These are phyloP conservation scores for Cucurbita argyrosperma DNA, from an alignment of 306 rosid genomes.

Conservation along the genomic window DNA sequence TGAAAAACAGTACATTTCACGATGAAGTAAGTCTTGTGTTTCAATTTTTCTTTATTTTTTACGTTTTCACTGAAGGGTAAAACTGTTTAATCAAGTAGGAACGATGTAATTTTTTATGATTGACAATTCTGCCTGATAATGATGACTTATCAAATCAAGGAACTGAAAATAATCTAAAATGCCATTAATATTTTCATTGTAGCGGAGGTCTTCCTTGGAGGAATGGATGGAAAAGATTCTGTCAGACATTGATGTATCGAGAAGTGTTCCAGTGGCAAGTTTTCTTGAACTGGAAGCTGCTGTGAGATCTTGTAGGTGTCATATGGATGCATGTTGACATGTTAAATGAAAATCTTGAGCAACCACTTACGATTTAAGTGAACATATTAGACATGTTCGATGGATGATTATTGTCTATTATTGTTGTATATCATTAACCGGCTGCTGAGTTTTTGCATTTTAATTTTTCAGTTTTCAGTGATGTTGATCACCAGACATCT, in stretches of 20 bases:
- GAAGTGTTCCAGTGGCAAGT: conserved; percentile 67
- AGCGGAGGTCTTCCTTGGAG: conserved; percentile 66
- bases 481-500: conserved; percentile 24
- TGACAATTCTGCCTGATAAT: background rate
- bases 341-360: background rate
- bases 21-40: conserved; percentile 47
- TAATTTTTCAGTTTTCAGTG: conserved; percentile 49
- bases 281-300: conserved; percentile 98
- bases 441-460: conserved; percentile 6
- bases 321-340: conserved; percentile 7
- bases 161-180: conserved; percentile 13
- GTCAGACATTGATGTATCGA: conserved; percentile 70
- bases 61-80: background rate
- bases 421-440: conserved; percentile 3
- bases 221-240: conserved; percentile 74
- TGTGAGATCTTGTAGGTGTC: conserved; percentile 70
- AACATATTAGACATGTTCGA: background rate
- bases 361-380: background rate
- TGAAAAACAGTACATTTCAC: conserved; percentile 32
- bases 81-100: background rate
- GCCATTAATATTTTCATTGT: conserved; percentile 23
- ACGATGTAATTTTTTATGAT: background rate
- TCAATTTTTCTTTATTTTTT: background rate
- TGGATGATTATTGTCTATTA: background rate
- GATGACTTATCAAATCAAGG: background rate